Evolutionary conservation across 2,329 filamentous ascomycete genomes (phyloP).

Genomic region (Didymella exigua): DNA sequence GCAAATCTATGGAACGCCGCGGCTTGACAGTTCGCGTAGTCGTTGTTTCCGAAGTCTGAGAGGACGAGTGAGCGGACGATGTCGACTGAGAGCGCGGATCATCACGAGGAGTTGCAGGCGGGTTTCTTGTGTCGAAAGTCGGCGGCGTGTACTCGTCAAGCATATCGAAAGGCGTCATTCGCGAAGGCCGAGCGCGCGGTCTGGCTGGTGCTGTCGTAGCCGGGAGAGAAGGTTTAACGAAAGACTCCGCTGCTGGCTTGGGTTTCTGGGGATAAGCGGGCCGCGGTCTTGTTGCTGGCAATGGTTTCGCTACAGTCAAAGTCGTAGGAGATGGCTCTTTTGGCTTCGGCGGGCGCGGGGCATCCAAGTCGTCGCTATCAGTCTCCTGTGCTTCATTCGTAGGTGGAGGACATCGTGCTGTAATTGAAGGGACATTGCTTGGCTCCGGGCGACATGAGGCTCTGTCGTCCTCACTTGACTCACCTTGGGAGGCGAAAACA

Average conservation of each 20-base stretch:
- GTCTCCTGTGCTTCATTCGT: constrained; percentile 14
- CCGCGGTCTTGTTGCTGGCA: not conserved
- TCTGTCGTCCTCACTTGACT: constrained; percentile 12
- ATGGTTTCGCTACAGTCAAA: not conserved
- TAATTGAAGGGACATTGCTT: not conserved
- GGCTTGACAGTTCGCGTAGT: not conserved
- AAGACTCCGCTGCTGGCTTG: constrained; percentile 5
- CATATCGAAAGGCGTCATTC: constrained; percentile 34
- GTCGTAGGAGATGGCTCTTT: not conserved
- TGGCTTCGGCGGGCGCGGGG: constrained; percentile 15
- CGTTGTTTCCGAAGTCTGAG: not conserved
- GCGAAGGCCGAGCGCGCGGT: constrained; percentile 16
- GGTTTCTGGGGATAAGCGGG: not conserved
- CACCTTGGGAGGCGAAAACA: constrained; percentile 24
- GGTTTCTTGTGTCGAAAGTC: not conserved
- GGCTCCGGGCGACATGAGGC: not conserved
- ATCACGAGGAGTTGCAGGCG: not conserved
- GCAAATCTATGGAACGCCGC: constrained; percentile 10
- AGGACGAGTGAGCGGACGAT: constrained; percentile 3
- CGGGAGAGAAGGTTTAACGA: constrained; percentile 30
- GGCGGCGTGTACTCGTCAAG: constrained; percentile 28
- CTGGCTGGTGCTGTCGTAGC: constrained; percentile 8
- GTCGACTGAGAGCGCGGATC: not conserved
- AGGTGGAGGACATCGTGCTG: not conserved
- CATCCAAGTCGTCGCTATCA: constrained; percentile 42